Evolutionary conservation across 2,329 filamentous ascomycete species (phyloP), one percentile per base, ranked within the genome.

Genomic region (Diaporthe citri): DNA sequence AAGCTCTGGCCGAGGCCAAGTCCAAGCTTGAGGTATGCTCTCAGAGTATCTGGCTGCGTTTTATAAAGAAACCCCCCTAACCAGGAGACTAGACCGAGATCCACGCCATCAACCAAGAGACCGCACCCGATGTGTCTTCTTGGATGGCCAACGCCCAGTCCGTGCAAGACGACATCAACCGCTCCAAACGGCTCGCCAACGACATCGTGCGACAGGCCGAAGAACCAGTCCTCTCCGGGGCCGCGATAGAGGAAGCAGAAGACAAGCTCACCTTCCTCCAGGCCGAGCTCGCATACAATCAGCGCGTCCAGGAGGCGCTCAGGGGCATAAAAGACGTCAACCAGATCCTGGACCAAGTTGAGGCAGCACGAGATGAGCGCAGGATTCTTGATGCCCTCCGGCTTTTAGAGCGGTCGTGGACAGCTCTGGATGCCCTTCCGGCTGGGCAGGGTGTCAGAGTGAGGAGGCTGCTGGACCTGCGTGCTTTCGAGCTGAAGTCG

Each of bases 61-160:
- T 28, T 28, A 52, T 28, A 31, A 39, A 31, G 36, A 4, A 43
- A 56, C 6, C 57, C 31, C 60, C 28, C 46, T 28, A 43, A 71
- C 25, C 28, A 73, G 43, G 25, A 71, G 28, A 31, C 15, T 74
- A 94, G 92, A 85, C 89, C 75, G 92, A 97, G 79, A 93, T 98
- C 75, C 93, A 92, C 77, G 83, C 87, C 31, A 90, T 97, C 76
- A 97, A 96, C 83, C 90, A 92, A 80, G 92, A 95, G 78, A 93
- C 92, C 25, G 93, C 93, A 74, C 90, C 92, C 52, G 93, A 97
- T 80, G 93, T 98, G 69, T 93, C 95, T 81, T 90, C 92, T 70
- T 98, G 96, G 96, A 94, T 97, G 74, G 86, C 88, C 70, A 95
- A 97, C 82, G 95, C 96, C 64, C 95, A 95, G 83, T 91, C 93